Percentiles rank a stretch among this genome's conserved stretches.
Evolutionary conservation across 495 filamentous ascomycete genomes (phyloP).

Genomic region (Letharia columbiana): DNA sequence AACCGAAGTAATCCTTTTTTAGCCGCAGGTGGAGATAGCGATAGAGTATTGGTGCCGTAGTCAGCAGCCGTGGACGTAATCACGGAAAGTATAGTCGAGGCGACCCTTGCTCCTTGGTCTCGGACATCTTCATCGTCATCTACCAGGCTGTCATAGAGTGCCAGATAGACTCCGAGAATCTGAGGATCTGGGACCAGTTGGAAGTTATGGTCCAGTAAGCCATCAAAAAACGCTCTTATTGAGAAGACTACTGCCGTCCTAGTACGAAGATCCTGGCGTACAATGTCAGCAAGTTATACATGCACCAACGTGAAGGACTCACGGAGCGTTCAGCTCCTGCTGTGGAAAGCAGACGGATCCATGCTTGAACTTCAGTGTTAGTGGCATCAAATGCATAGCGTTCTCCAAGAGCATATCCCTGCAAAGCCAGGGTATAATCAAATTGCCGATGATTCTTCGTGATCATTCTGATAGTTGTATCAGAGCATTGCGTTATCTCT

Average conservation of each 20-base stretch:
- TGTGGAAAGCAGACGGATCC: constrained; percentile 6
- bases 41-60: constrained; percentile 28
- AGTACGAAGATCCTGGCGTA: constrained; percentile 53
- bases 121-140: constrained; percentile 91
- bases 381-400: background rate
- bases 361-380: background rate
- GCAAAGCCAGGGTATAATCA: constrained; percentile 4
- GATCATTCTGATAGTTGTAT: background rate
- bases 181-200: constrained; percentile 15
- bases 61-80: constrained; percentile 28
- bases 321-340: constrained; percentile 7
- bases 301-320: background rate
- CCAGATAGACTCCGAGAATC: constrained; percentile 41
- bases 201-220: constrained; percentile 5
- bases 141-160: constrained; percentile 57
- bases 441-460: background rate
- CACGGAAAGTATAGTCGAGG: constrained; percentile 38
- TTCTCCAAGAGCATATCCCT: constrained; percentile 9
- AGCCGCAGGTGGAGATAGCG: constrained; percentile 38
- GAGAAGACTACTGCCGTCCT: constrained; percentile 48
- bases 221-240: constrained; percentile 19
- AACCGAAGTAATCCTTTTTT: constrained; percentile 39
- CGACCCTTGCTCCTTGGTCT: constrained; percentile 47
- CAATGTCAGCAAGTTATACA: background rate
- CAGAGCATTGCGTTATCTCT: background rate